Evolutionary conservation across 371 early-diverging fungal genomes (phyloP), one percentile per base, ranked within the genome.

Genomic region (Parasitella parasitica): DNA sequence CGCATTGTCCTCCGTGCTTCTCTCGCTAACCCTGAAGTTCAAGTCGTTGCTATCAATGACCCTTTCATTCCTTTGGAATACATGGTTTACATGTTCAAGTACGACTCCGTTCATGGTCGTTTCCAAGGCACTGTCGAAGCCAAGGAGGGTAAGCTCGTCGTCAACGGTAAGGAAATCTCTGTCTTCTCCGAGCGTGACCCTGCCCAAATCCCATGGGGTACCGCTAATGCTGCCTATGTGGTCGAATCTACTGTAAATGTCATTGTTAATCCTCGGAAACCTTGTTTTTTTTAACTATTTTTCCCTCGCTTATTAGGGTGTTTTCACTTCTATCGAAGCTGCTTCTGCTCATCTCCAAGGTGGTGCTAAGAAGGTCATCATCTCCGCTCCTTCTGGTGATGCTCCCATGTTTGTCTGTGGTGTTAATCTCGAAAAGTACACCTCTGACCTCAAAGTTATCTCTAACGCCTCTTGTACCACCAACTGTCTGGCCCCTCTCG

Each of bases 381-480:
- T 99, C 84, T 92, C 97, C 57, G 99, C 99, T 37, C 99, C 99
- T 55, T 95, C 97, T 59, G 81, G 77, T 30, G 92, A 93, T 71
- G 92, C 92, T 6, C 93, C 93, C 67, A 93, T 93, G 93, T 93
- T 89, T 61, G 91, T 91, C 55, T 83, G 84, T 75, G 94, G 96
- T 79, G 99, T 99, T 82, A 99, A 99, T 87, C 84, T 92, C 63
- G 91, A 92, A 24, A 81, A 87, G 64, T 98, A 98, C 88, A 84
- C 91, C 57, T 78, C 90, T 54, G 85, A 84, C 63, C 86, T 91
- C 80, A 81, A 86, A 49, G 88, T 99, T 69, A 87, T 99, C 63
- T 96, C 97, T 69, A 99, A 99, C 85, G 99, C 99, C 54, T 97
- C 97, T 58, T 99, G 99, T 91, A 99, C 99, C 64, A 99, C 99